A percentile compares a stretch with the other conserved stretches of the same genome.
Evolutionary conservation across 495 filamentous ascomycete genomes (phyloP).

Genomic region (Talaromyces borbonicus): DNA sequence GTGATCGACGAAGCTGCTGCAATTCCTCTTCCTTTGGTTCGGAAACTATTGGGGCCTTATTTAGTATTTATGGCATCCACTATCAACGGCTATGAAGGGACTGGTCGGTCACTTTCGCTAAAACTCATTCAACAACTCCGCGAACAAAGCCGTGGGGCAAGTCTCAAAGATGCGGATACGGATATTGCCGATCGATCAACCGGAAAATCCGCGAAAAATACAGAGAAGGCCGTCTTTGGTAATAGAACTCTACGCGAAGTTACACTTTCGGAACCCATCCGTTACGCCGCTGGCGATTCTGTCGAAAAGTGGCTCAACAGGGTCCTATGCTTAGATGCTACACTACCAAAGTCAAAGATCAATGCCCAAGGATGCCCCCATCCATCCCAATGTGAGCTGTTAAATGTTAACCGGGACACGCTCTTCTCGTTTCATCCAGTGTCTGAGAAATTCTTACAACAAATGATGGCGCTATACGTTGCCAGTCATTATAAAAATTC

Average conservation of each 20-base stretch:
- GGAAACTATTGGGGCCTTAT: constrained; percentile 95
- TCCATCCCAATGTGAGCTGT: constrained; percentile 78
- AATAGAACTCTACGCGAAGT: constrained; percentile 85
- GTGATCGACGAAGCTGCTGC: constrained; percentile 98
- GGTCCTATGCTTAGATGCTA: constrained; percentile 87
- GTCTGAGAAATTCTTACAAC: constrained; percentile 93
- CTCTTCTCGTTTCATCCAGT: constrained; percentile 97
- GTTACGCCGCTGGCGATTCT: constrained; percentile 81
- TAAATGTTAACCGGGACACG: constrained; percentile 92
- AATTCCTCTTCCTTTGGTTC: constrained; percentile 85
- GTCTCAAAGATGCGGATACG: constrained; percentile 39
- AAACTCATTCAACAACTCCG: constrained; percentile 97
- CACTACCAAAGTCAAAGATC: constrained; percentile 64
- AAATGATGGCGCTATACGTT: constrained; percentile 98
- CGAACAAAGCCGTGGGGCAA: constrained; percentile 68
- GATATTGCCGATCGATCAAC: constrained; percentile 65
- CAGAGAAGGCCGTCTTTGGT: constrained; percentile 47
- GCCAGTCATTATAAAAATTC: constrained; percentile 98
- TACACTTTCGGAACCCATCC: constrained; percentile 84
- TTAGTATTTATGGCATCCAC: constrained; percentile 99
- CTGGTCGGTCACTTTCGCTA: constrained; percentile 84
- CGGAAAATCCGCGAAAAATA: constrained; percentile 54
- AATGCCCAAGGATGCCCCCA: constrained; percentile 77
- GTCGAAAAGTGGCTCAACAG: constrained; percentile 97
- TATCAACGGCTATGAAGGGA: constrained; percentile 98